phyloP scores from a whole-genome alignment of 1,284 basidiomycete genomes.

The Malassezia yamatoensis region DNA sequence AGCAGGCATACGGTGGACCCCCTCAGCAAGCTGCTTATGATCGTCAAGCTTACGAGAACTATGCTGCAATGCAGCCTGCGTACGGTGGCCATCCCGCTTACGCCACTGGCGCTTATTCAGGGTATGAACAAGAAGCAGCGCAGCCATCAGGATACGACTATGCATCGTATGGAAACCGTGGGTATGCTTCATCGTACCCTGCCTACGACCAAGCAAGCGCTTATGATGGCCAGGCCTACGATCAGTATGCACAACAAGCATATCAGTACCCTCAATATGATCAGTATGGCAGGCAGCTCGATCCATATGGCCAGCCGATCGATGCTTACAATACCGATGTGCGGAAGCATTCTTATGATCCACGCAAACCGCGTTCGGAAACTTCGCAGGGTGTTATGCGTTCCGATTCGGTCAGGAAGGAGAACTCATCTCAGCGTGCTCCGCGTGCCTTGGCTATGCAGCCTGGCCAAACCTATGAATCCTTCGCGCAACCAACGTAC shows the following conservation, averaged over 20 bases:
- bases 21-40: slow-evolving; percentile 1
- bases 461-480: background rate
- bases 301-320: background rate
- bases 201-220: background rate
- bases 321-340: background rate
- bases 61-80: background rate
- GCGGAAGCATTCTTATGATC: background rate
- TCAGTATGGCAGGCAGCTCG: background rate
- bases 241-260: slow-evolving; percentile 2
- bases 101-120: background rate
- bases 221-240: background rate
- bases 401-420: background rate
- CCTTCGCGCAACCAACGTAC: background rate
- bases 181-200: background rate
- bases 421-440: background rate
- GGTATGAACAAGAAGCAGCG: background rate
- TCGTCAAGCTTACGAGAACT: background rate
- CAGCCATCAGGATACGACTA: slow-evolving; percentile 1
- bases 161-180: background rate
- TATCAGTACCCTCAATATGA: background rate
- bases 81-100: background rate
- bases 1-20: background rate
- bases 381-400: background rate
- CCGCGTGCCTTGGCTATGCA: background rate
- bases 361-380: background rate